phyloP scores from a whole-genome alignment of 768 basidiomycete species.

The Tricholoma flavovirens region DNA sequence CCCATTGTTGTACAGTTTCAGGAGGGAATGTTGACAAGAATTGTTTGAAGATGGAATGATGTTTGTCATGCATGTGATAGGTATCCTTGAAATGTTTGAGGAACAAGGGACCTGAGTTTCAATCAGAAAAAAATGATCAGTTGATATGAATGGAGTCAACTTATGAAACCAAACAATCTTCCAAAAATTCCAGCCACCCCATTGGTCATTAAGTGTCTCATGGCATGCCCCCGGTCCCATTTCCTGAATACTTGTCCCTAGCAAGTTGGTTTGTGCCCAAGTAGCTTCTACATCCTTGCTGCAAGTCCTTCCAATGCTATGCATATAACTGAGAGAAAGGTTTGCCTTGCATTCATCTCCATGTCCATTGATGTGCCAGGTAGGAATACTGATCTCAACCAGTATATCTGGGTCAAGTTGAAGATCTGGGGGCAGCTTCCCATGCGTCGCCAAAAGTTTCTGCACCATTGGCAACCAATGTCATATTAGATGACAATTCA shows the following conservation, averaged over 20 bases:
- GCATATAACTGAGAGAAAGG: constrained; percentile 25
- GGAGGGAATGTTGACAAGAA: neutral
- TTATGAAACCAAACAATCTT: constrained; percentile 15
- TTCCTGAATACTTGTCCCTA: constrained; percentile 26
- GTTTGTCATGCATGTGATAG: neutral
- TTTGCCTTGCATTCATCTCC: constrained; percentile 19
- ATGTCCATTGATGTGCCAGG: constrained; percentile 34
- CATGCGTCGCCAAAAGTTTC: constrained; percentile 9
- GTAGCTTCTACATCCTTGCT: constrained; percentile 31
- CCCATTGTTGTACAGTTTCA: neutral
- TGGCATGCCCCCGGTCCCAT: constrained; percentile 28
- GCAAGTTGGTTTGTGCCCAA: constrained; percentile 30
- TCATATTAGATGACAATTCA: constrained; percentile 17
- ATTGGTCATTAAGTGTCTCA: constrained; percentile 34
- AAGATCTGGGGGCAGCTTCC: constrained; percentile 5
- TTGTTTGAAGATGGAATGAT: neutral
- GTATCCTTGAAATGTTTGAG: neutral
- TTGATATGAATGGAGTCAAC: neutral
- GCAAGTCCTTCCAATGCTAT: constrained; percentile 19
- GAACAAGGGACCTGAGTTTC: neutral
- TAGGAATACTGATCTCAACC: constrained; percentile 23
- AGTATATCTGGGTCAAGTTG: neutral
- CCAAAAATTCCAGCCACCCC: constrained; percentile 28
- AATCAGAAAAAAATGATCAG: neutral
- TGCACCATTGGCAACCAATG: constrained; percentile 21